Evolutionary conservation across 2,329 filamentous ascomycete genomes (phyloP).

Genomic region (Fusarium nygamai): DNA sequence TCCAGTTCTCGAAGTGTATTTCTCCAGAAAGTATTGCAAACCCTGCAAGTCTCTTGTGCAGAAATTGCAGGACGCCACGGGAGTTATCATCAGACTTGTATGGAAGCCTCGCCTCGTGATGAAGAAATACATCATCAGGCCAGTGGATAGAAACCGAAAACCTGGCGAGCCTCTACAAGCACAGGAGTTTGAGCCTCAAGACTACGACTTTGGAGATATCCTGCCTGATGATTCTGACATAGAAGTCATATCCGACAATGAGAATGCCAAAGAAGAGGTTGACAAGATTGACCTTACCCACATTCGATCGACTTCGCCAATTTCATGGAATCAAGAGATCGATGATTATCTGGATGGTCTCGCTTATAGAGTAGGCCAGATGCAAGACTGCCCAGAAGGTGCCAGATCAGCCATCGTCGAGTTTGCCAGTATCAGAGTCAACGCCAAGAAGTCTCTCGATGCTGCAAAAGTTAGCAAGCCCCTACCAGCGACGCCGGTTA

Average conservation of each 20-base stretch:
- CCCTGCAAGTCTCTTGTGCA: constrained; percentile 42
- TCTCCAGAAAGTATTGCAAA: constrained; percentile 48
- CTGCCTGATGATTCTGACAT: constrained; percentile 20
- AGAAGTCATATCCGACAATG: constrained; percentile 24
- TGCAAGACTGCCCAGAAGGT: constrained; percentile 40
- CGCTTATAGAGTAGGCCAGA: constrained; percentile 49
- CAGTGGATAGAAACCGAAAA: background rate
- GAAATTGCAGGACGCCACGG: constrained; percentile 42
- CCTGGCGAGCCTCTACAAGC: background rate
- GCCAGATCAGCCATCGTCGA: constrained; percentile 43
- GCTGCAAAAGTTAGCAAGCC: constrained; percentile 40
- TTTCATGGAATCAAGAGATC: constrained; percentile 11
- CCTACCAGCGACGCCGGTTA: constrained; percentile 45
- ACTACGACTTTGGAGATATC: constrained; percentile 38
- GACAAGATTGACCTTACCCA: constrained; percentile 36
- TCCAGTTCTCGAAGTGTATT: constrained; percentile 48
- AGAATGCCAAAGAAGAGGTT: background rate
- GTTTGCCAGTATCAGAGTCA: constrained; percentile 31
- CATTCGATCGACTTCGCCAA: constrained; percentile 16
- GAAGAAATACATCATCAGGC: constrained; percentile 38
- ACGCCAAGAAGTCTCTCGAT: background rate
- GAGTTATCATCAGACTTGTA: constrained; percentile 39
- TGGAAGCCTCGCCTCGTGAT: constrained; percentile 44
- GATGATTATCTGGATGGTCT: constrained; percentile 42
- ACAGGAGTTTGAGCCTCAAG: constrained; percentile 26